Conservation (phyloP, 345 rosid genomes). For the Trapa incisa region DNA sequence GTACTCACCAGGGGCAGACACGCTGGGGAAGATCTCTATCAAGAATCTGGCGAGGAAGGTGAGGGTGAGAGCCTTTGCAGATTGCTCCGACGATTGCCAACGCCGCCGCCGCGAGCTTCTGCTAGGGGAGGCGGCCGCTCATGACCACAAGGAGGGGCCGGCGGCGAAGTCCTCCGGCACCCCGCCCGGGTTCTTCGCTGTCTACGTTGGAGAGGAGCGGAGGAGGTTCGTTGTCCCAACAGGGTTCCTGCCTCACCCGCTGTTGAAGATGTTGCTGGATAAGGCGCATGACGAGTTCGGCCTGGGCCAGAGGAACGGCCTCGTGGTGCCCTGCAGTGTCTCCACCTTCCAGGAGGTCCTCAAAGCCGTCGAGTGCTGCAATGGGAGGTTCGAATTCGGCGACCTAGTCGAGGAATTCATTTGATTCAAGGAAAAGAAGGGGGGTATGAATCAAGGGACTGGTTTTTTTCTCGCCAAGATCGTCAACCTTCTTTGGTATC, state of each 20-base stretch:
- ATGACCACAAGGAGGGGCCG: neutral
- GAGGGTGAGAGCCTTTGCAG: constrained; percentile 29
- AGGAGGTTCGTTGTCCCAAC: constrained; percentile 67
- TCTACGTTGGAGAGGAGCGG: constrained; percentile 68
- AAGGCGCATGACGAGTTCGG: constrained; percentile 61
- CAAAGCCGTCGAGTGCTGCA: constrained; percentile 51
- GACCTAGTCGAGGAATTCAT: constrained; percentile 63
- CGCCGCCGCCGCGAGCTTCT: constrained; percentile 29
- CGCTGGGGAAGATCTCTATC: constrained; percentile 64
- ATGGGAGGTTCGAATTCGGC: constrained; percentile 58
- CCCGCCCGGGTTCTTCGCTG: constrained; percentile 61
- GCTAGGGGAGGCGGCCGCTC: constrained; percentile 16
- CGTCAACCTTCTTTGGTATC: too few relatives aligned
- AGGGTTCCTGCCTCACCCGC: constrained; percentile 57
- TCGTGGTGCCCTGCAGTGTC: constrained; percentile 71
- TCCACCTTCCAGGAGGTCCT: constrained; percentile 58
- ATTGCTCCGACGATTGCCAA: constrained; percentile 10
- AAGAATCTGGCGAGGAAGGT: constrained; percentile 72
- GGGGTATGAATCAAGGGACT: too few relatives aligned
- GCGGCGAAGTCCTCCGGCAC: constrained; percentile 16
- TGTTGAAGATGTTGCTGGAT: constrained; percentile 71
- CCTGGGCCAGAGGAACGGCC: constrained; percentile 32
- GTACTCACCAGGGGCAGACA: neutral
- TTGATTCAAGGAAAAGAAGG: constrained; percentile 8
- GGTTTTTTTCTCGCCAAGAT: too few relatives aligned